Evolutionary conservation across 2,329 filamentous ascomycete genomes (phyloP).

Genomic region (Aspergillus sp.): DNA sequence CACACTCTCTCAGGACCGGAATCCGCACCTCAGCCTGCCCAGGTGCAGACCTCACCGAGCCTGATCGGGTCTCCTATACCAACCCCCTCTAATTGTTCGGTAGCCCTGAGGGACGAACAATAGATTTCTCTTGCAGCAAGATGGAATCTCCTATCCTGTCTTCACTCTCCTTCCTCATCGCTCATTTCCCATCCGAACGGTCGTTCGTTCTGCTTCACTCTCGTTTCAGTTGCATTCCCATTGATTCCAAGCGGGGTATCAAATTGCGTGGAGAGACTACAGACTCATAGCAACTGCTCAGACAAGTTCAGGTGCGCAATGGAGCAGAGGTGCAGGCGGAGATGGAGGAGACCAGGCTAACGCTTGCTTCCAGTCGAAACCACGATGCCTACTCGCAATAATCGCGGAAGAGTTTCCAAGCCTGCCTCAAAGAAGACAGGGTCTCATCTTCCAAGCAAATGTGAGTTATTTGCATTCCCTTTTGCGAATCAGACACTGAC

Average conservation of each 20-base stretch:
- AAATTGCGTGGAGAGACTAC: not conserved
- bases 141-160: slow-evolving; percentile 7
- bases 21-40: not conserved
- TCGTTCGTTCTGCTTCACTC: not conserved
- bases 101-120: slow-evolving; percentile 13
- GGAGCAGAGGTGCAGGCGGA: not conserved
- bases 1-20: not conserved
- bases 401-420: not conserved
- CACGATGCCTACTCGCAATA: not conserved
- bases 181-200: not conserved
- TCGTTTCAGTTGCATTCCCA: not conserved
- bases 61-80: slow-evolving; percentile 20
- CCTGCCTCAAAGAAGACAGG: not conserved
- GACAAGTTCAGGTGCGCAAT: not conserved
- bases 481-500: not conserved
- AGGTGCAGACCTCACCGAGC: not conserved
- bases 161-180: not conserved
- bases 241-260: not conserved
- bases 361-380: not conserved
- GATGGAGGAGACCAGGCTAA: not conserved
- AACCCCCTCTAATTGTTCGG: slow-evolving; percentile 24
- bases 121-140: not conserved
- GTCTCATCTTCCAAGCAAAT: not conserved
- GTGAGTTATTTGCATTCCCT: not conserved
- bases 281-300: not conserved